Base-by-base conservation (phyloP, 176 grass and related monocot species). In the Elymus sibiricus region DNA sequence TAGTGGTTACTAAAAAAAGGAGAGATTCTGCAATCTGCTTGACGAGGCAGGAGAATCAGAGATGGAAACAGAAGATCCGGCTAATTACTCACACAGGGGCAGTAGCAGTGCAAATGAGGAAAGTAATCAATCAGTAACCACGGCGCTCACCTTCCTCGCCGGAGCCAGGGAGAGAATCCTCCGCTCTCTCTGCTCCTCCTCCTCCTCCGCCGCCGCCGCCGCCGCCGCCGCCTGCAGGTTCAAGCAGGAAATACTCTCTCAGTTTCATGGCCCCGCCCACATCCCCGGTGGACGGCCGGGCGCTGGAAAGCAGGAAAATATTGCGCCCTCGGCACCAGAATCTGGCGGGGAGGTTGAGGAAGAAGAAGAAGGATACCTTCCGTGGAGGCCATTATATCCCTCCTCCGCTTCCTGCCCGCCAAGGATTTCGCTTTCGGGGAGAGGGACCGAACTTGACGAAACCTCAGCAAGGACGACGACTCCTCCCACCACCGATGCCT, bases 341-440 rank as follows among this genome's bases (percentile, higher is more conserved):
- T 70, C 44, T 72, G 56, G 74, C 34, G 11, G 78, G 8, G 35
- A 49, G 49, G 49, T 22, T 58, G 55, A 58, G 43, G 80, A 31
- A 9, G 34, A 73, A 1, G 21, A 27, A 76, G 79, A 75, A 84
- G 40, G 73, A 88, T 95, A 95, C 93, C 93, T 95, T 86, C 80
- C 66, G 86, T 87, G 85, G 86, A 77, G 76, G 86, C 88, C 93
- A 95, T 95, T 95, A 76, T 89, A 83, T 67, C 19, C 51, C 17
- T 55, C 82, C 85, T 22, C 63, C 68, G 1, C 14, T 71, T 31
- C 6, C 80, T 42, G 26, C 12, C 25, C 3, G 53, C 8, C 83
- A 64, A 28, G 72, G 55, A 72, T 55, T 40, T 85, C 21, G 53
- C 90, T 91, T 81, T 72, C 78, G 24, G 35, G 38, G 63, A 77